Evolutionary conservation across 257 asterid species (phyloP), one percentile per base, ranked within the genome.

Genomic region (Solanum pimpinellifolium): DNA sequence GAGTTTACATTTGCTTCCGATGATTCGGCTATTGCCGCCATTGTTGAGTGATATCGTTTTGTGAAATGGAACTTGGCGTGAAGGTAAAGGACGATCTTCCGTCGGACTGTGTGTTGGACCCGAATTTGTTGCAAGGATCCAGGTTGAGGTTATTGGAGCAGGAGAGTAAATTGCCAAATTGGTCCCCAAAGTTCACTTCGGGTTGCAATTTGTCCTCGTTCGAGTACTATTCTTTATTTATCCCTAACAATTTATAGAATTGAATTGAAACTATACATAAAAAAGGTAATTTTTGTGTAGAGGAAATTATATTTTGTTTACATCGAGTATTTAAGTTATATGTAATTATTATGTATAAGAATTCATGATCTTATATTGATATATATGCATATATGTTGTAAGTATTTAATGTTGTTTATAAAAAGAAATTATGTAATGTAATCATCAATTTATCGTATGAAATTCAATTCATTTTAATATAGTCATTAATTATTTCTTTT

Each of bases 1-100:
- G 88, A 44, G 18, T 85, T 56, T 44, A 86, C 88, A 74, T 74
- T 86, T 72, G 59, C 44, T 13, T 69, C 86, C 5, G 85, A 69
- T 75, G 91, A 87, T 44, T 65, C 87, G 44, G 87, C 86, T 25
- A 27, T 42, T 70, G 89, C 85, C 59, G 90, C 86, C 93, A 90
- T 42, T 77, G n/a, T 68, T 73, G 18, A 78, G 84, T 10, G 84
- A 9, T 78, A 25, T 41, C 5, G 84, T 25, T 25, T 77, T 18
- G 84, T 15, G 39, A 44, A 44, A 75, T 75, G 35, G 56, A 56
- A 41, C 33, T 23, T 75, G 83, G 56, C 49, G 83, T 42, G 83
- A 41, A 75, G 83, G 82, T 39, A 39, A 25, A 6, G 9, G 41
- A 37, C 80, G 49, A 35, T 74, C 29, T 74, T 74, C 49, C 18